Base-by-base conservation (phyloP, 2,329 filamentous ascomycete genomes). In the Sclerotinia minor region DNA sequence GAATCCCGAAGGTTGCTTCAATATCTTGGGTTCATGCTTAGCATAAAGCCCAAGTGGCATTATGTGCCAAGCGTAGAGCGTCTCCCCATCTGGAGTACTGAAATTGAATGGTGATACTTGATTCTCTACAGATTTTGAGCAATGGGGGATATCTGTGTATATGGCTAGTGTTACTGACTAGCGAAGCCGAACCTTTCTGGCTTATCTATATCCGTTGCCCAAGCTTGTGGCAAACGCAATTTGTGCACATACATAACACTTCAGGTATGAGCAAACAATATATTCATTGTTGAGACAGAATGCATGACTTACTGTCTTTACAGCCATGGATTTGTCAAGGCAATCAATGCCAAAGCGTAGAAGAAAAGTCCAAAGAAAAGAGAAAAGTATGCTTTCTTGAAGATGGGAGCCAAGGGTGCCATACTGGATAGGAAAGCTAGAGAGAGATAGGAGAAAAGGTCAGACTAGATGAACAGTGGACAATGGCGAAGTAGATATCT, bases 91-190 rank as follows among this genome's bases (percentile, higher is more conserved):
- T 1, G 87, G 81, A 0, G 92, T 95, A 5, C 80, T 80, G 49
- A 98, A 79, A 59, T 86, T 87, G 77, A 98, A 97, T 0, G 94
- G 91, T 7, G 92, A 93, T 3, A 96, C 90, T 80, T 98, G 94
- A 73, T 93, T 92, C 76, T 87, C 91, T 94, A 73, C 13, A 15
- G 35, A 44, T 44, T 54, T 47, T 65, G 64, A 67, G 61, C 55
- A 44, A 38, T 19, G 52, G 17, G 53, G 38, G 7, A 45, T 49
- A 35, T 19, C 8, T 47, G 35, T n/a, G 11, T 47, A 63, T 13
- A 24, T 55, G 21, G 26, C 58, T 38, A 19, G 13, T 49, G 24
- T 32, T 50, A 78, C 84, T 76, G 78, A 94, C 92, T 91, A 65
- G 92, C 87, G 78, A 97, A 97, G 0, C 94, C 94, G 83, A 92